Base-by-base conservation (phyloP, 139 green algal species). In the Chlorella sorokiniana region DNA sequence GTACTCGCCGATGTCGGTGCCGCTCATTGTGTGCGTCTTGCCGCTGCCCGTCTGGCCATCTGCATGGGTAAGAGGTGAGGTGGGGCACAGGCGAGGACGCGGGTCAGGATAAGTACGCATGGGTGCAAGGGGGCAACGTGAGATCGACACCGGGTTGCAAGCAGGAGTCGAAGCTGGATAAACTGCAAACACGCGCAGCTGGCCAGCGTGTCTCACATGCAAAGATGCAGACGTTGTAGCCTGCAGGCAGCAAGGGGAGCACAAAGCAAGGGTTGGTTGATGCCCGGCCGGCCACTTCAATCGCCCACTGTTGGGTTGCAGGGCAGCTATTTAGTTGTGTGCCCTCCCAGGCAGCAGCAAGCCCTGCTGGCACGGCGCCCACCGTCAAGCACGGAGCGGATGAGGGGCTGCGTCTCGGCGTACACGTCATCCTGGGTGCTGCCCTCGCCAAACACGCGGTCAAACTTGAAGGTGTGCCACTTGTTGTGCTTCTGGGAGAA, bases 221-320 rank as follows among this genome's bases (percentile, higher is more conserved):
- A 86, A 96, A 96, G 80, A 96, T 96, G 89, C 93, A 96, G n/a
- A 96, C 93, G 78, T 95, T 96, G 91, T 92, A 96, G n/a, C 94
- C 93, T 96, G 87, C 68, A 90, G 1, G 29, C 22, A 63, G 35
- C 23, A 27, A 78, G 35, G 10, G 14, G 4, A 63, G 41, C 71
- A 75, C 2, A 44, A 38, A 65, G 67, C 48, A 33, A 22, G 41
- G 11, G 8, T 45, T 25, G 16, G 3, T 23, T 68, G 22, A 38
- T n/a, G 3, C n/a, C n/a, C n/a, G n/a, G n/a, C n/a, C n/a, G n/a
- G n/a, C 25, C 61, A 68, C 22, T 16, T 10, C 25, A 33, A 38
- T 16, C 27, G 61, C 27, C n/a, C 27, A 38, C 4, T n/a, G 25
- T 22, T n/a, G 1, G 20, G 61, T 9, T 38, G 25, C 20, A 3